phyloP scores from a whole-genome alignment of 2,329 filamentous ascomycete species.

The Aspergillus felis region DNA sequence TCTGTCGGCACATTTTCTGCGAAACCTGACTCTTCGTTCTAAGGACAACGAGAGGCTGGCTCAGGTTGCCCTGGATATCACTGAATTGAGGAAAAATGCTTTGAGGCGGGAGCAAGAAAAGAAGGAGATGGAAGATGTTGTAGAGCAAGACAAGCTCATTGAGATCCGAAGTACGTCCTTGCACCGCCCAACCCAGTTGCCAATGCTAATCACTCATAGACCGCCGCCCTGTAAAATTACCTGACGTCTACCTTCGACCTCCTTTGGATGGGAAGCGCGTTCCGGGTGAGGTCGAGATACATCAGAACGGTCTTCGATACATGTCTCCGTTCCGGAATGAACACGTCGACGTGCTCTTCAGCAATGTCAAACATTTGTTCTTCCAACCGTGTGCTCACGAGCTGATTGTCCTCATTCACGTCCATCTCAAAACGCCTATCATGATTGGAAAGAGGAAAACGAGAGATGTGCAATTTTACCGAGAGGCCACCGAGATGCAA shows the following conservation, averaged over 20 bases:
- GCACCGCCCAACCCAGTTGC: neutral
- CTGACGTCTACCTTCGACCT: slow-evolving; percentile 93
- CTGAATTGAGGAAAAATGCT: slow-evolving; percentile 90
- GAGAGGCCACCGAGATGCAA: slow-evolving; percentile 96
- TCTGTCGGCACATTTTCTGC: slow-evolving; percentile 88
- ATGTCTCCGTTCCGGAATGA: slow-evolving; percentile 74
- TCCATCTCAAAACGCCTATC: slow-evolving; percentile 96
- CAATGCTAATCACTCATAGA: slow-evolving; percentile 47
- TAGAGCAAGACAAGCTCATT: slow-evolving; percentile 95
- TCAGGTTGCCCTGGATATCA: slow-evolving; percentile 88
- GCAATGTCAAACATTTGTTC: slow-evolving; percentile 97
- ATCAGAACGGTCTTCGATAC: slow-evolving; percentile 98
- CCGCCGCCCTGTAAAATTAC: slow-evolving; percentile 82
- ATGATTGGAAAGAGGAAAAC: slow-evolving; percentile 99
- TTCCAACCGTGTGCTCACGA: slow-evolving; percentile 97
- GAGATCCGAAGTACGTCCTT: slow-evolving; percentile 76
- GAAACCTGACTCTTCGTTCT: slow-evolving; percentile 92
- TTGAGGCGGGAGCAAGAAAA: slow-evolving; percentile 95
- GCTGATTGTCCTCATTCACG: slow-evolving; percentile 94
- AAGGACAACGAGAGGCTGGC: slow-evolving; percentile 83
- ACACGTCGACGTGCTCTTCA: slow-evolving; percentile 92
- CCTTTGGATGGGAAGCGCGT: slow-evolving; percentile 96
- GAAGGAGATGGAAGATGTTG: slow-evolving; percentile 99
- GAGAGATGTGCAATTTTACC: slow-evolving; percentile 96
- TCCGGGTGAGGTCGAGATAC: slow-evolving; percentile 91